A percentile compares a stretch with the other conserved stretches of the same genome.
Conservation (phyloP, 106 monocot species). For the Allium sativum region DNA sequence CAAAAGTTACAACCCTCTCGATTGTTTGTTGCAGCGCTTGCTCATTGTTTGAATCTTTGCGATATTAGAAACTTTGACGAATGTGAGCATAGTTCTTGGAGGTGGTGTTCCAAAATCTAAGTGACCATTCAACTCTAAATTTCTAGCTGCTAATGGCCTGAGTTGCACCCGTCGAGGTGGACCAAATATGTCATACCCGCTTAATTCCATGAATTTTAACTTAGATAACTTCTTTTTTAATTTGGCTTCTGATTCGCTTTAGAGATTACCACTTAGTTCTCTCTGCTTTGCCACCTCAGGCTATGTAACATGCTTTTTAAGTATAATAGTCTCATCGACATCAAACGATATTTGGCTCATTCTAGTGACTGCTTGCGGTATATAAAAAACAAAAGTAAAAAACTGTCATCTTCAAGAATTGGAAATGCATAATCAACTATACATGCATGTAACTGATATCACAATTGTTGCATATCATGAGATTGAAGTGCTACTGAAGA, state of each 20-base stretch:
- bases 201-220: slow-evolving; percentile 59
- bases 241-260: slow-evolving; percentile 41
- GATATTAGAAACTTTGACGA: slow-evolving; percentile 62
- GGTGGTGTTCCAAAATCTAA: slow-evolving; percentile 37
- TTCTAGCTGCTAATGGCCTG: slow-evolving; percentile 43
- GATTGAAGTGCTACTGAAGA: background rate
- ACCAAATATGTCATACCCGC: slow-evolving; percentile 69
- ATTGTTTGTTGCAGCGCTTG: no score
- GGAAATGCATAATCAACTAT: no score
- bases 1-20: no score
- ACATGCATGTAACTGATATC: background rate
- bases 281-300: slow-evolving; percentile 73
- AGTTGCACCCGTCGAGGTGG: slow-evolving; percentile 47
- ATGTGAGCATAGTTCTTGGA: slow-evolving; percentile 37
- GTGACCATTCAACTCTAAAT: slow-evolving; percentile 39
- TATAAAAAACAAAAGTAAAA: background rate
- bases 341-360: slow-evolving; percentile 72
- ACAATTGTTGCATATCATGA: background rate
- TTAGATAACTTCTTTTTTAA: slow-evolving; percentile 41
- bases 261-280: slow-evolving; percentile 60
- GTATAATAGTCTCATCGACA: slow-evolving; percentile 54
- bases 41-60: no score
- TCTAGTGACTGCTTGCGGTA: slow-evolving; percentile 36
- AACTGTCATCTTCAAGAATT: no score
- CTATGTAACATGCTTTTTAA: slow-evolving; percentile 50